A percentile compares a stretch with the other conserved stretches of the same genome.
Conservation (phyloP, 2,329 filamentous ascomycete species). For the Botrytis paeoniae region DNA sequence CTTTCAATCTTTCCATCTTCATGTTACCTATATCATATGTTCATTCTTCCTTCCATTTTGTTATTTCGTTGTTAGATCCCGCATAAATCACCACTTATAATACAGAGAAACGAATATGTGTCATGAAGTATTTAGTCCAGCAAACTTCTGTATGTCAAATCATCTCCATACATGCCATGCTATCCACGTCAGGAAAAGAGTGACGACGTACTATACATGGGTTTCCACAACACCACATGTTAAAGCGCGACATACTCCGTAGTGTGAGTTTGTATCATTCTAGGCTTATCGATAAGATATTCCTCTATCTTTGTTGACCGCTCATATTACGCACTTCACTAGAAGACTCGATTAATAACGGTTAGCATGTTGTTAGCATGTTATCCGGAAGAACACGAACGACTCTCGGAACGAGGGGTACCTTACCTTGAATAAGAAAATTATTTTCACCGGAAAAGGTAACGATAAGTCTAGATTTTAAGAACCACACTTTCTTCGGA, state of each 20-base stretch:
- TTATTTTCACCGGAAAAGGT: neutral
- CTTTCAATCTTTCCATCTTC: neutral
- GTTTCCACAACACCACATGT: constrained; percentile 13
- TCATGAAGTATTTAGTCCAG: neutral
- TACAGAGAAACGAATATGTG: neutral
- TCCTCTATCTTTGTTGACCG: constrained; percentile 9
- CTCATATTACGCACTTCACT: constrained; percentile 2
- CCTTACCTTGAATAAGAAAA: neutral
- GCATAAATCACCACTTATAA: neutral
- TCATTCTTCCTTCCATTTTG: neutral
- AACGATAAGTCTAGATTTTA: constrained; percentile 13
- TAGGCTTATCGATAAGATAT: constrained; percentile 18
- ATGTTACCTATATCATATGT: neutral
- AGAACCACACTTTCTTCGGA: constrained; percentile 10
- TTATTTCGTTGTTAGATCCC: neutral
- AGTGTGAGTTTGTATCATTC: neutral
- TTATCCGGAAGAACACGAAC: neutral
- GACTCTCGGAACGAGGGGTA: neutral
- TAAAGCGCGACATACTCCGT: neutral
- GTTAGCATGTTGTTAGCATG: neutral
- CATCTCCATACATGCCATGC: neutral
- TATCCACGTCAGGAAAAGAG: constrained; percentile 12
- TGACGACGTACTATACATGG: neutral
- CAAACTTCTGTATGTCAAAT: neutral
- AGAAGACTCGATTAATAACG: neutral